Evolutionary conservation across 2,329 filamentous ascomycete species (phyloP), one percentile per base, ranked within the genome.

Genomic region (Leptographium radiaticola): DNA sequence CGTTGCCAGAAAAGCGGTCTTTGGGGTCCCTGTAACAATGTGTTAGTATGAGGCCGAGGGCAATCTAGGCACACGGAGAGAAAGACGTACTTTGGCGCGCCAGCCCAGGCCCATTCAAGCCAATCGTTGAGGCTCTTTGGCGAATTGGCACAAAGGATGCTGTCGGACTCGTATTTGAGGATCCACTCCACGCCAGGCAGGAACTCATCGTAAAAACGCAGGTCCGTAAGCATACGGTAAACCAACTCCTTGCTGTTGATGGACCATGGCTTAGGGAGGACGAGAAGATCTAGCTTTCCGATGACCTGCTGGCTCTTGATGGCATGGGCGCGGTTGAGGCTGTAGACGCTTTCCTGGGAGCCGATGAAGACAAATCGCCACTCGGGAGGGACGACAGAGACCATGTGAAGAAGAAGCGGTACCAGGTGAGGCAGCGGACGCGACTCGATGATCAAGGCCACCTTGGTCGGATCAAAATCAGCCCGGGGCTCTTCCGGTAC

Each of bases 341-440:
- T 69, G 45, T 68, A 64, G 30, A 75, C 69, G 52, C 74, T 77
- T 59, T 70, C 64, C 38, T 70, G 67, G 36, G 75, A 73, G 51
- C 75, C 75, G 57, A 78, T 68, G 61, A 78, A 76, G 57, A 75
- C 61, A 62, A 78, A 76, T 46, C 70, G 71, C 76, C 76, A 79
- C 60, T 79, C 75, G 8, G 73, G 71, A 2, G 75, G 75, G 1
- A 76, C 71, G 25, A 77, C 73, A 4, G 70, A 65, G 38, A 75
- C 71, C 70, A 77, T 76, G 64, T 77, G 74, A 43, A 76, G 64
- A 31, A 77, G 67, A 55, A 73, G 70, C 3, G 75, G 73, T 0
- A 71, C 72, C 4, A 77, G 70, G 59, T 74, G 71, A 15, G 74
- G 68, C 15, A 75, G 60, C 2, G 70, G 68, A 7, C 73, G 69